Evolutionary conservation across 805 yeast species (phyloP), one percentile per base, ranked within the genome.

Genomic region (Sugiyamaella chiloensis): DNA sequence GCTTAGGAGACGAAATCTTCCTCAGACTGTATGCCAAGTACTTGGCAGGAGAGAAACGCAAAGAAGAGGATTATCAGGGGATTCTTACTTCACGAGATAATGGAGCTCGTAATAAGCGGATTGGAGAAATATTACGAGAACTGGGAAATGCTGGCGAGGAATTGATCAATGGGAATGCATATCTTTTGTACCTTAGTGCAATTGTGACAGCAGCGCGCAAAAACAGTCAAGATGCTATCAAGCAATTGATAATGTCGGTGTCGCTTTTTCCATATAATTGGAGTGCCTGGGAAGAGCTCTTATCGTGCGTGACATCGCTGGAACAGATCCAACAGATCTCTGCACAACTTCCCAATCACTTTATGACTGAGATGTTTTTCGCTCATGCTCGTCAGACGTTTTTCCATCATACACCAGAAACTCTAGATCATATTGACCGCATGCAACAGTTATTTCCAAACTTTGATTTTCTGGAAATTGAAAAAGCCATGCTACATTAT

Each of bases 221-320:
- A 42, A 80, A 83, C 53, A 66, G 67, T n/a, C 55, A 68, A 1
- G 62, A 69, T 29, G 96, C 97, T 0, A 80, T 83, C 48, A 70
- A 75, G 20, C 69, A 70, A 39, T 73, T 90, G 26, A 70, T 80
- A 24, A 73, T 72, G 40, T 83, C 96, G 1, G 60, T 91, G 11
- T 69, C 74, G 20, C 43, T 74, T 24, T 88, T 83, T 57, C 96
- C 97, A 0, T 85, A 75, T 63, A 91, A 91, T 63, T 93, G 99
- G 99, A 78, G 90, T 46, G 85, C 93, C 50, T 93, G 97, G 97
- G 73, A 76, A 48, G 97, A 91, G 60, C 70, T 93, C 32, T 68
- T 80, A 9, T 69, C 79, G 3, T 79, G 87, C 45, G 66, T 87
- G 24, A 65, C 77, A 5, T 74, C 79, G 24, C 73, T 80, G 46